Conservation (phyloP, 176 grass and related monocot species). For the Hsuehochloa calcarea region DNA sequence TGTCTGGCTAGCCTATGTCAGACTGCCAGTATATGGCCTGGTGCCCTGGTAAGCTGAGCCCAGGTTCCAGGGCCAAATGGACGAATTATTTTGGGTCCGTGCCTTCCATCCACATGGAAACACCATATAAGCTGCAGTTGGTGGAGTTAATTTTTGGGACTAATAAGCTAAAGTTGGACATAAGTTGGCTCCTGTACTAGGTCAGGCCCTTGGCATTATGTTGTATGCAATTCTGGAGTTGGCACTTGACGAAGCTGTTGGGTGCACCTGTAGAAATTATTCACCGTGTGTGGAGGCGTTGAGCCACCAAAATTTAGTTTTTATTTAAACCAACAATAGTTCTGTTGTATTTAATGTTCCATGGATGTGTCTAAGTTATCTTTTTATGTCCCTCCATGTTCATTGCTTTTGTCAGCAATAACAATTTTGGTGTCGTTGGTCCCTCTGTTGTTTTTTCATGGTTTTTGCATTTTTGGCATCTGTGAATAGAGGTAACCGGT, state of each 20-base stretch:
- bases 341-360: neutral
- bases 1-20: neutral
- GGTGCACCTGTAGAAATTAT: slow-evolving; percentile 6
- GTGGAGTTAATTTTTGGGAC: neutral
- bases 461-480: neutral
- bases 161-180: neutral
- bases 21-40: neutral
- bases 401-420: neutral
- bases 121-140: neutral
- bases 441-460: neutral
- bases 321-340: neutral
- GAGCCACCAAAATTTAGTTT: neutral
- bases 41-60: neutral
- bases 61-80: neutral
- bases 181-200: neutral
- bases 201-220: neutral
- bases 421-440: neutral
- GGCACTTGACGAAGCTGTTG: neutral
- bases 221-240: neutral
- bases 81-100: no score
- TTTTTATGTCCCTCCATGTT: neutral
- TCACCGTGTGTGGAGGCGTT: neutral
- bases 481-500: no score
- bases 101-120: neutral
- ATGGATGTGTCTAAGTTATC: neutral